Percentiles rank a stretch among this genome's conserved stretches.
These are phyloP conservation scores for Apiotrichum gracile DNA, from an alignment of 1,284 basidiomycete genomes.

Conservation along the genomic window DNA sequence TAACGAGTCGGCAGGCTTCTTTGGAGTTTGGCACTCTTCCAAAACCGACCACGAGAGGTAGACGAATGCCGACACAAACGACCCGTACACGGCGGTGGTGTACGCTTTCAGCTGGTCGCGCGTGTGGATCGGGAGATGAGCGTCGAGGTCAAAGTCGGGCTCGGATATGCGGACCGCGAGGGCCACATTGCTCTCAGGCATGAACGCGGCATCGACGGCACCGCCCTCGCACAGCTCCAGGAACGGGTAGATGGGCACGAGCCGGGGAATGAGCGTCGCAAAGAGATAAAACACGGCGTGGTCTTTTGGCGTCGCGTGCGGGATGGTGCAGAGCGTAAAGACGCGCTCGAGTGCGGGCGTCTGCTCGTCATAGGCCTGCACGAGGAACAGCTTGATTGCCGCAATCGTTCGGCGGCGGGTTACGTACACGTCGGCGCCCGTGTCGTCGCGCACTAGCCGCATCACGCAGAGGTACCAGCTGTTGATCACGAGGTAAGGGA, in stretches of 20 bases:
- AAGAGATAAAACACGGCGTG: constrained; percentile 45
- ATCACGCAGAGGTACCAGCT: constrained; percentile 1
- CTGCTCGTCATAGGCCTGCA: constrained; percentile 16
- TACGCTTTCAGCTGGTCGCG: constrained; percentile 46
- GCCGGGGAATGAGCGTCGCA: constrained; percentile 32
- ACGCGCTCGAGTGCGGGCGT: constrained; percentile 6
- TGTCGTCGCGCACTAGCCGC: neutral
- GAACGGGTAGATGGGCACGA: constrained; percentile 45
- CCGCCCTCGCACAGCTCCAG: constrained; percentile 47
- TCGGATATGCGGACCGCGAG: neutral
- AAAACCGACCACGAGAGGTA: constrained; percentile 46
- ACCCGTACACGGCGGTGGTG: constrained; percentile 48
- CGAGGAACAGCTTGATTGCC: constrained; percentile 24
- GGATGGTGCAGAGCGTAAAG: constrained; percentile 18
- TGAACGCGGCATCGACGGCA: constrained; percentile 42
- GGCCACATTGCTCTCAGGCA: neutral
- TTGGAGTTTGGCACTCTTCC: neutral
- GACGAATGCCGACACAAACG: constrained; percentile 48
- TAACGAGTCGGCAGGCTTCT: constrained; percentile 17
- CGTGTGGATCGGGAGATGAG: constrained; percentile 41
- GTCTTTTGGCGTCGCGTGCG: constrained; percentile 16
- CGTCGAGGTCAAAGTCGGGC: constrained; percentile 12
- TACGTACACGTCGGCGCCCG: neutral
- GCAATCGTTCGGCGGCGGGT: constrained; percentile 9
- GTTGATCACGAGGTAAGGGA: constrained; percentile 7